phyloP scores from a whole-genome alignment of 2,329 filamentous ascomycete species.

The Cryphonectria naterciae region DNA sequence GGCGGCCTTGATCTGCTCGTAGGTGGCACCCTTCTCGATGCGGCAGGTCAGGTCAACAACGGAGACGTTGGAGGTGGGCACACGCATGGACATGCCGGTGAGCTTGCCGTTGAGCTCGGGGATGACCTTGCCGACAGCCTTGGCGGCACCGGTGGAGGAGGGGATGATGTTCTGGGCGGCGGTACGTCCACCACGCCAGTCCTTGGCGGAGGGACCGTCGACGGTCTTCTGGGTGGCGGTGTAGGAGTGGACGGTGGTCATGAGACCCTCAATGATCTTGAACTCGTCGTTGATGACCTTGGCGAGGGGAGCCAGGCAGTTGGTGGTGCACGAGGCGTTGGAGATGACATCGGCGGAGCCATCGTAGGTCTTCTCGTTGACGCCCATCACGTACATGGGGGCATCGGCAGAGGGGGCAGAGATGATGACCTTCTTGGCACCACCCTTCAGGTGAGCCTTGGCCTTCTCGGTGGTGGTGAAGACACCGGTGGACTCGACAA shows the following conservation, averaged over 20 bases:
- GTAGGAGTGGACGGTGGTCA: constrained; percentile 99
- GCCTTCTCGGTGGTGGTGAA: constrained; percentile 99
- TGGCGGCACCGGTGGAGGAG: constrained; percentile 97
- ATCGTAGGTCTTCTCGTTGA: constrained; percentile 95
- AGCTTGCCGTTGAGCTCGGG: constrained; percentile 98
- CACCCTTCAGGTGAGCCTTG: constrained; percentile 88
- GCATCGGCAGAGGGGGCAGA: constrained; percentile 92
- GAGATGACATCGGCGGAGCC: constrained; percentile 91
- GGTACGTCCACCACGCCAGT: constrained; percentile 98
- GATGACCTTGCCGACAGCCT: constrained; percentile 99
- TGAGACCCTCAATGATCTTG: constrained; percentile 96
- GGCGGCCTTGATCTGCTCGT: constrained; percentile 90
- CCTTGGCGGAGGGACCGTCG: constrained; percentile 95
- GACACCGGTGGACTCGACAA: constrained; percentile 97
- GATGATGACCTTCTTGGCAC: constrained; percentile 98
- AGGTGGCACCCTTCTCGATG: constrained; percentile 84
- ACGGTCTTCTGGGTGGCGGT: constrained; percentile 99
- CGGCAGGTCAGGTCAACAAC: constrained; percentile 97
- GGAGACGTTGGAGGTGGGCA: constrained; percentile 97
- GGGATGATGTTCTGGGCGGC: constrained; percentile 99
- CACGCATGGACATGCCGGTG: constrained; percentile 99
- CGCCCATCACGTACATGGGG: constrained; percentile 99
- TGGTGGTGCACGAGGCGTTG: constrained; percentile 99
- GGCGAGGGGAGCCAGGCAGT: constrained; percentile 98
- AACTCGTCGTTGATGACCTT: constrained; percentile 99